phyloP scores from a whole-genome alignment of 495 filamentous ascomycete genomes.

The Letharia lupina region DNA sequence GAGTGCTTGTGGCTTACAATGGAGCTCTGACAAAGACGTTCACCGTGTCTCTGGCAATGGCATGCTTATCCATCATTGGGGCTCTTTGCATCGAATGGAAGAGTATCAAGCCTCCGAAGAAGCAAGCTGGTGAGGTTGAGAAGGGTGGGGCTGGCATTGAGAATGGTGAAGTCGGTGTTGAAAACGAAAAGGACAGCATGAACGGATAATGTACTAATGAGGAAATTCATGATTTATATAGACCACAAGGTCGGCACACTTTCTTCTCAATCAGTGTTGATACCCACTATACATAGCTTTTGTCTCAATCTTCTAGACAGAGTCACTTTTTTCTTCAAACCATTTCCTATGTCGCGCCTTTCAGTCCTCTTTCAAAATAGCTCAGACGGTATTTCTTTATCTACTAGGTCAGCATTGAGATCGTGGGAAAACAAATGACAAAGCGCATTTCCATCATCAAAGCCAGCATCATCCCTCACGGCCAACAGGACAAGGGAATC shows the following conservation, averaged over 20 bases:
- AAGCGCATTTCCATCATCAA: neutral
- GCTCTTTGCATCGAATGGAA: slow-evolving; percentile 53
- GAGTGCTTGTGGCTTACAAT: slow-evolving; percentile 50
- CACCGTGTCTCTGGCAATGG: slow-evolving; percentile 44
- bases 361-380: neutral
- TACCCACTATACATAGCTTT: neutral
- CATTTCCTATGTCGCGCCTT: neutral
- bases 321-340: neutral
- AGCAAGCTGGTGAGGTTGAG: slow-evolving; percentile 2
- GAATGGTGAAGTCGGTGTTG: neutral
- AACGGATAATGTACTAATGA: neutral
- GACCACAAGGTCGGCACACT: neutral
- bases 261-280: neutral
- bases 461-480: neutral
- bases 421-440: too few relatives aligned
- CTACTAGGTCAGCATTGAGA: neutral
- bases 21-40: slow-evolving; percentile 47
- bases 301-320: neutral
- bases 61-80: slow-evolving; percentile 42
- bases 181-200: neutral
- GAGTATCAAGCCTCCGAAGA: slow-evolving; percentile 46
- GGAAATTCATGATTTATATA: neutral
- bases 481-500: neutral
- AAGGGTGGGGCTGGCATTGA: neutral
- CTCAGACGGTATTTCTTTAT: neutral